Percentiles rank a stretch among this genome's conserved stretches.
Evolutionary conservation across 768 basidiomycete species (phyloP).

Genomic region (Pulveroboletus frians): DNA sequence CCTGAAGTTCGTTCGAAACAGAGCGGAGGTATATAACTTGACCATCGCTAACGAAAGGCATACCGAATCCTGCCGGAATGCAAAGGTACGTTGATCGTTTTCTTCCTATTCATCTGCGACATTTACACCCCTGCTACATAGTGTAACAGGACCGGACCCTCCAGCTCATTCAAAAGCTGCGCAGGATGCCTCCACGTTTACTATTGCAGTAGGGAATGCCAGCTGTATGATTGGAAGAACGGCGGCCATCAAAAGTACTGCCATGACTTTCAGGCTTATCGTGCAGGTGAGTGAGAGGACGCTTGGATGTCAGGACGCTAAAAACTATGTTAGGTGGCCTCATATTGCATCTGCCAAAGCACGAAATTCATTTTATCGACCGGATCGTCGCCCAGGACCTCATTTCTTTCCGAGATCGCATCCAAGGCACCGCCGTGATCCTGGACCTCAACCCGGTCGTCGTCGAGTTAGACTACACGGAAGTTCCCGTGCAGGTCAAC

Average conservation of each 20-base stretch:
- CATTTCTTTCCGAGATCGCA: conserved; percentile 9
- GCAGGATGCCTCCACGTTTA: conserved; percentile 27
- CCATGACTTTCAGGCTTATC: conserved; percentile 24
- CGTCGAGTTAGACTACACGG: conserved; percentile 25
- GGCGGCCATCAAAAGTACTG: conserved; percentile 25
- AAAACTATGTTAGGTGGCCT: conserved; percentile 16
- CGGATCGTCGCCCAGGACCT: conserved; percentile 20
- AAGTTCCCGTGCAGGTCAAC: conserved; percentile 12
- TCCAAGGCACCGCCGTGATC: conserved; percentile 9
- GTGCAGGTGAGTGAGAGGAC: conserved; percentile 15
- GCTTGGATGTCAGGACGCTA: neutral
- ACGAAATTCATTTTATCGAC: conserved; percentile 24
- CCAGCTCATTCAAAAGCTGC: conserved; percentile 25
- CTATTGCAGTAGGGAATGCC: conserved; percentile 30
- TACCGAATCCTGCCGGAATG: conserved; percentile 24
- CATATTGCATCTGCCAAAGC: conserved; percentile 16
- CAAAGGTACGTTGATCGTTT: conserved; percentile 12
- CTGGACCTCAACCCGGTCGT: conserved; percentile 13
- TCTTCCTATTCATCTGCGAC: neutral
- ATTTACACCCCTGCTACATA: conserved; percentile 1
- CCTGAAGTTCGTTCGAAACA: conserved; percentile 15
- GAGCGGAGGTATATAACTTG: conserved; percentile 10
- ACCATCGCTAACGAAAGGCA: conserved; percentile 8
- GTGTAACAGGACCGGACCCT: conserved; percentile 24
- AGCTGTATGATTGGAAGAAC: conserved; percentile 27